phyloP scores from a whole-genome alignment of 305 asterid species.

The Fraxinus sp. region DNA sequence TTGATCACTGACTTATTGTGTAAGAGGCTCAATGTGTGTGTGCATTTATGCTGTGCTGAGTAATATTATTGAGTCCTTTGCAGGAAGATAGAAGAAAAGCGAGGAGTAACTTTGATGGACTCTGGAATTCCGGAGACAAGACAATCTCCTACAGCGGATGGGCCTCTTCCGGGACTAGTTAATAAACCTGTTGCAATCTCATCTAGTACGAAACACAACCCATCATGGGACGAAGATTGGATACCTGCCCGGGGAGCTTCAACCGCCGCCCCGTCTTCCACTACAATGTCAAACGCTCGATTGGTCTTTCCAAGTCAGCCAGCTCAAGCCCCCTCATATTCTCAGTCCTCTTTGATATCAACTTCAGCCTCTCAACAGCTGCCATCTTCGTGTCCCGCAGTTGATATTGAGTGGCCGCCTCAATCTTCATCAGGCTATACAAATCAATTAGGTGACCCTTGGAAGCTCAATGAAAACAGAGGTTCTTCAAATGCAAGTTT shows the following conservation, averaged over 20 bases:
- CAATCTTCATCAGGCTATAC: conserved; percentile 44
- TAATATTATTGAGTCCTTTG: conserved; percentile 15
- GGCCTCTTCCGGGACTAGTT: conserved; percentile 47
- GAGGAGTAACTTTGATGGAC: conserved; percentile 80
- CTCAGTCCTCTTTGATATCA: conserved; percentile 37
- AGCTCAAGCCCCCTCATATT: conserved; percentile 37
- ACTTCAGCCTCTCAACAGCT: conserved; percentile 48
- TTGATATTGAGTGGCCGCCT: conserved; percentile 98
- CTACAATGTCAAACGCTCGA: conserved; percentile 42
- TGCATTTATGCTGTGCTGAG: not conserved
- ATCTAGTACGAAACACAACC: conserved; percentile 45
- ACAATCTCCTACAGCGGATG: conserved; percentile 42
- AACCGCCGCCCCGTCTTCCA: conserved; percentile 35
- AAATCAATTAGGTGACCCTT: conserved; percentile 38
- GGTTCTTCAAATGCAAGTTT: conserved; percentile 43
- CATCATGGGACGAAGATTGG: conserved; percentile 99
- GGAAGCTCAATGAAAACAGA: conserved; percentile 44
- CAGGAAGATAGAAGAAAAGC: conserved; percentile 95
- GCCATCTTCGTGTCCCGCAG: conserved; percentile 76
- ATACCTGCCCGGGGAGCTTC: conserved; percentile 59
- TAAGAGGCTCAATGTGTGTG: not conserved
- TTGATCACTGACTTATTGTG: not conserved
- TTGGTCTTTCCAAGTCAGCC: conserved; percentile 47
- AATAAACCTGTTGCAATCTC: conserved; percentile 45
- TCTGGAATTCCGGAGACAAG: conserved; percentile 52